Evolutionary conservation across 1,284 basidiomycete genomes (phyloP).

Genomic region (Cystobasidium pallidum): DNA sequence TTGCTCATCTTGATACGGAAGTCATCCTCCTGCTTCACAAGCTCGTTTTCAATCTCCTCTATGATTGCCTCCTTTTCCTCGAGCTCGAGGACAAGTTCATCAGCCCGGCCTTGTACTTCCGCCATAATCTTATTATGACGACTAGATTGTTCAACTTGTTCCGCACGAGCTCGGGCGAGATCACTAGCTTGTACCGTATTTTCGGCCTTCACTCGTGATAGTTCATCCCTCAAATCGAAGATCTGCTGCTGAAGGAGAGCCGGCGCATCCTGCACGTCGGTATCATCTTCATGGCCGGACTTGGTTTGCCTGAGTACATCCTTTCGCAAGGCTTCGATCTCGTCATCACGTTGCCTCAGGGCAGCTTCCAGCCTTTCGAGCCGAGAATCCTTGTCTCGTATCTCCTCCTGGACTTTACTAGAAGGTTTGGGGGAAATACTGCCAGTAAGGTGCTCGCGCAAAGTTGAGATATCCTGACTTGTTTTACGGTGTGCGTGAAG

Average conservation of each 20-base stretch:
- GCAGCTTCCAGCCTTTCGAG: slow-evolving; percentile 57
- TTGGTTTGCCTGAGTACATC: slow-evolving; percentile 8
- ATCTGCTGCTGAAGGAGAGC: slow-evolving; percentile 58
- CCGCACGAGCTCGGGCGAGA: neutral
- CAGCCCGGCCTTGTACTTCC: slow-evolving; percentile 55
- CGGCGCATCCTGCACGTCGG: slow-evolving; percentile 51
- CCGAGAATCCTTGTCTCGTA: slow-evolving; percentile 61
- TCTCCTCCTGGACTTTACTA: slow-evolving; percentile 29
- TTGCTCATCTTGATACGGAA: slow-evolving; percentile 57
- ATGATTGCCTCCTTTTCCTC: slow-evolving; percentile 55
- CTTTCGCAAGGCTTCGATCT: slow-evolving; percentile 19
- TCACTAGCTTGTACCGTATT: slow-evolving; percentile 7
- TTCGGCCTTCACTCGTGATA: slow-evolving; percentile 43
- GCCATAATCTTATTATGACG: slow-evolving; percentile 51
- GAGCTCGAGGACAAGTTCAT: slow-evolving; percentile 48
- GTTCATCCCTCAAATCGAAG: slow-evolving; percentile 60
- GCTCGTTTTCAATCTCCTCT: slow-evolving; percentile 43
- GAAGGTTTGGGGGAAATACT: slow-evolving; percentile 17
- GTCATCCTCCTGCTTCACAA: slow-evolving; percentile 51
- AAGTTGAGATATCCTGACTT: slow-evolving; percentile 32
- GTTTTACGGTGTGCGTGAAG: slow-evolving; percentile 26
- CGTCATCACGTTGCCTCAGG: slow-evolving; percentile 30
- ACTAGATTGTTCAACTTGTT: slow-evolving; percentile 20
- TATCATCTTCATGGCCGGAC: slow-evolving; percentile 60
- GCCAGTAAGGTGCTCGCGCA: slow-evolving; percentile 28